A percentile compares a stretch with the other conserved stretches of the same genome.
Conservation (phyloP, 345 rosid genomes). For the Gossypium raimondii region DNA sequence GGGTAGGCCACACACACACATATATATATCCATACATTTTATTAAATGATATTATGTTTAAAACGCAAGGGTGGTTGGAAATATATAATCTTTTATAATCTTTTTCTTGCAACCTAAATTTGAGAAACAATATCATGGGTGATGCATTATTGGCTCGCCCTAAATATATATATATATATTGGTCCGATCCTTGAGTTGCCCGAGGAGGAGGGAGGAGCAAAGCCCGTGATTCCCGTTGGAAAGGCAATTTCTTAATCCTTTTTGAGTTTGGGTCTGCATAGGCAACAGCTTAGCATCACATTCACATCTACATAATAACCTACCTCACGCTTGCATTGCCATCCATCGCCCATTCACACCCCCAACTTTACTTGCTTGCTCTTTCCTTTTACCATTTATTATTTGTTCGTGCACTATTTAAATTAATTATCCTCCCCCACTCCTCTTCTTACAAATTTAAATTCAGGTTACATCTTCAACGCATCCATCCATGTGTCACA, state of each 20-base stretch:
- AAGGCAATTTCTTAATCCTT: conserved; percentile 24
- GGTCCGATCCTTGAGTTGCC: background rate
- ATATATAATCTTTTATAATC: no score
- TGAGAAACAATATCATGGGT: background rate
- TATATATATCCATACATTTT: no score
- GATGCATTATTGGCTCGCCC: background rate
- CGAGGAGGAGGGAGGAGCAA: conserved; percentile 24
- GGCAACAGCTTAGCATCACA: conserved; percentile 28
- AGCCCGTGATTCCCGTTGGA: conserved; percentile 37
- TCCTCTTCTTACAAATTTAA: background rate
- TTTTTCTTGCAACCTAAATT: no score
- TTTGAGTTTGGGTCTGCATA: conserved; percentile 20
- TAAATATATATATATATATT: background rate
- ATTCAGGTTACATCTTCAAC: background rate
- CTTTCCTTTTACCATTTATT: background rate
- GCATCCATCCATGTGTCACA: background rate
- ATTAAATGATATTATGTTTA: no score
- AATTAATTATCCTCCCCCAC: background rate
- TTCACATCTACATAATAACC: background rate
- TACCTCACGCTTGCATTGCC: conserved; percentile 10
- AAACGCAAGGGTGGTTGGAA: no score
- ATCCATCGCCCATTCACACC: background rate
- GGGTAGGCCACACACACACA: no score
- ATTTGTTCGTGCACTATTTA: background rate
- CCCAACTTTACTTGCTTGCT: background rate